These are phyloP conservation scores for Lodderomyces beijingensis DNA, from an alignment of 1,139 yeast genomes.

Conservation along the genomic window DNA sequence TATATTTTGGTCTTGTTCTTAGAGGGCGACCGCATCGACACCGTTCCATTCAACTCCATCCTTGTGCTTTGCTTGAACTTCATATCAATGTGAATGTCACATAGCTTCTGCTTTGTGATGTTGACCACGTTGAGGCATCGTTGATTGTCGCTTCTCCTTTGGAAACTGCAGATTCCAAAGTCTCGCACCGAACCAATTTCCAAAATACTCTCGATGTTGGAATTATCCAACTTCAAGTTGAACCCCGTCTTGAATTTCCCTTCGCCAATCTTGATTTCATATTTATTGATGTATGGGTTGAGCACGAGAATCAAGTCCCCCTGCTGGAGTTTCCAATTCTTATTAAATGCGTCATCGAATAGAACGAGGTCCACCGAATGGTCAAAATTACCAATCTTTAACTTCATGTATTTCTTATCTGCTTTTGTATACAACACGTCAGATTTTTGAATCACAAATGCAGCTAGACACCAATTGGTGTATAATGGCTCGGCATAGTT, in stretches of 20 bases:
- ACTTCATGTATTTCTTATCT: slow-evolving; percentile 50
- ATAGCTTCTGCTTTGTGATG: slow-evolving; percentile 45
- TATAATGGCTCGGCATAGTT: slow-evolving; percentile 62
- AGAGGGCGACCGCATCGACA: slow-evolving; percentile 38
- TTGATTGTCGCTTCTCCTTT: slow-evolving; percentile 37
- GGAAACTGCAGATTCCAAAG: slow-evolving; percentile 62
- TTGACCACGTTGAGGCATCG: slow-evolving; percentile 62
- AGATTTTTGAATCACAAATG: slow-evolving; percentile 58
- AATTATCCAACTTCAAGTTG: slow-evolving; percentile 51
- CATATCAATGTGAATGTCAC: slow-evolving; percentile 69
- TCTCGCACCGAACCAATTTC: slow-evolving; percentile 74
- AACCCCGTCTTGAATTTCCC: slow-evolving; percentile 37
- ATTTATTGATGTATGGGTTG: slow-evolving; percentile 58
- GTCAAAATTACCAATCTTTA: slow-evolving; percentile 66
- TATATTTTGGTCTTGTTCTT: slow-evolving; percentile 22
- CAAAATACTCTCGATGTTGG: slow-evolving; percentile 46
- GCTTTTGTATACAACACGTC: slow-evolving; percentile 34
- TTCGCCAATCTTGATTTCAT: slow-evolving; percentile 7
- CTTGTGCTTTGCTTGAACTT: slow-evolving; percentile 54
- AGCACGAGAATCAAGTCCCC: slow-evolving; percentile 75
- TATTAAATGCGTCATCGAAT: slow-evolving; percentile 63
- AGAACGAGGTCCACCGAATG: slow-evolving; percentile 55
- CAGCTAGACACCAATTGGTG: slow-evolving; percentile 72
- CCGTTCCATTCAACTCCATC: slow-evolving; percentile 69
- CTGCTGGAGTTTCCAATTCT: slow-evolving; percentile 64